phyloP scores from a whole-genome alignment of 306 rosid species.

The Alnus rubra region DNA sequence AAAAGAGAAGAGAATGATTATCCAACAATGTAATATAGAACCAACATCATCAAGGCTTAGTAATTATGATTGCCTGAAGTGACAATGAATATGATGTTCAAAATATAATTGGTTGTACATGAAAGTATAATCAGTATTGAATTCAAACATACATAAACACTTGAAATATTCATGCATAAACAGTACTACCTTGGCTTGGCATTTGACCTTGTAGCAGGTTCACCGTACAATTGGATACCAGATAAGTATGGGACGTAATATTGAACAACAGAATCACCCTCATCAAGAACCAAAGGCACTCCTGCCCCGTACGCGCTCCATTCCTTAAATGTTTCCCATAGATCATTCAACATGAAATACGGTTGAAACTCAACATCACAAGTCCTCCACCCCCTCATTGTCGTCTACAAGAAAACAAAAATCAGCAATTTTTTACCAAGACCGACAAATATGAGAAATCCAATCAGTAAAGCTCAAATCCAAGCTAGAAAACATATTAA shows the following conservation, averaged over 20 bases:
- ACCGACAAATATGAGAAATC: background rate
- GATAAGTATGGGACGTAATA: conserved; percentile 92
- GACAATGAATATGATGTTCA: no score
- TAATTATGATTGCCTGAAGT: no score
- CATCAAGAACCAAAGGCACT: conserved; percentile 75
- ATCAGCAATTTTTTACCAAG: conserved; percentile 16
- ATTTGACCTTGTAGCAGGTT: conserved; percentile 48
- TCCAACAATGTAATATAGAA: no score
- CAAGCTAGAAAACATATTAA: background rate
- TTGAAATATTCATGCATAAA: background rate
- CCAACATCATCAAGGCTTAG: no score
- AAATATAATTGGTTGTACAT: no score
- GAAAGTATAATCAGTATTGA: background rate
- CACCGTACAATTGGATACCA: conserved; percentile 76
- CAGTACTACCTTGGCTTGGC: conserved; percentile 57
- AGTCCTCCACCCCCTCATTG: conserved; percentile 77
- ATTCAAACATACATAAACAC: background rate
- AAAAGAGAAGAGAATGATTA: background rate
- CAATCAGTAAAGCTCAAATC: background rate
- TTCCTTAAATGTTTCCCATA: conserved; percentile 90
- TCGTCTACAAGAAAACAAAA: conserved; percentile 53
- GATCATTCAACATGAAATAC: conserved; percentile 69
- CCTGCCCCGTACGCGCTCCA: conserved; percentile 97
- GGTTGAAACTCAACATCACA: conserved; percentile 78
- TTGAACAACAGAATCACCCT: conserved; percentile 71